phyloP scores from a whole-genome alignment of 371 early-diverging fungal genomes.

The Apophysomyces sp. region DNA sequence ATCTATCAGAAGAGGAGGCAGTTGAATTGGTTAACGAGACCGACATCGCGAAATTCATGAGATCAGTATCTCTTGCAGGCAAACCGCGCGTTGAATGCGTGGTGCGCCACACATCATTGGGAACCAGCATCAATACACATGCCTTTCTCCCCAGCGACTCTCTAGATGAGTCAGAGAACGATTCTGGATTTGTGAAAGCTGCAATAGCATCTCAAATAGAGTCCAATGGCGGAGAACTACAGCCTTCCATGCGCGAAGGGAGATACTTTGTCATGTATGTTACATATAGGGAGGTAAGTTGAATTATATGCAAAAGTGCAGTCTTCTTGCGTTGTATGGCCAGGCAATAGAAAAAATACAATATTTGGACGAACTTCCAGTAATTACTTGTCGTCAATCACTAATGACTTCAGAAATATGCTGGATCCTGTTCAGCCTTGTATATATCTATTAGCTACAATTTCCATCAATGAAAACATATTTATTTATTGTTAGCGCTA shows the following conservation, averaged over 20 bases:
- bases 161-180: not conserved
- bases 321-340: too few species aligned
- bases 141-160: not conserved
- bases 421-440: too few species aligned
- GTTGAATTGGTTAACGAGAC: not conserved
- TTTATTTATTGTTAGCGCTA: too few species aligned
- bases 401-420: too few species aligned
- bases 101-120: not conserved
- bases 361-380: too few species aligned
- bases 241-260: not conserved
- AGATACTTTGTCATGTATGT: not conserved
- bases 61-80: not conserved
- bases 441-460: too few species aligned
- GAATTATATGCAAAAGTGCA: not conserved
- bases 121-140: not conserved
- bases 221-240: not conserved
- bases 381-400: too few species aligned
- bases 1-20: not conserved
- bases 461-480: too few species aligned
- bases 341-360: too few species aligned
- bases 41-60: not conserved
- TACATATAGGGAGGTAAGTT: not conserved
- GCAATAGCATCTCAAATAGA: not conserved
- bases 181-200: not conserved
- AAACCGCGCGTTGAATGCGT: not conserved